phyloP scores from a whole-genome alignment of 306 rosid species.

The Biancaea sappan region DNA sequence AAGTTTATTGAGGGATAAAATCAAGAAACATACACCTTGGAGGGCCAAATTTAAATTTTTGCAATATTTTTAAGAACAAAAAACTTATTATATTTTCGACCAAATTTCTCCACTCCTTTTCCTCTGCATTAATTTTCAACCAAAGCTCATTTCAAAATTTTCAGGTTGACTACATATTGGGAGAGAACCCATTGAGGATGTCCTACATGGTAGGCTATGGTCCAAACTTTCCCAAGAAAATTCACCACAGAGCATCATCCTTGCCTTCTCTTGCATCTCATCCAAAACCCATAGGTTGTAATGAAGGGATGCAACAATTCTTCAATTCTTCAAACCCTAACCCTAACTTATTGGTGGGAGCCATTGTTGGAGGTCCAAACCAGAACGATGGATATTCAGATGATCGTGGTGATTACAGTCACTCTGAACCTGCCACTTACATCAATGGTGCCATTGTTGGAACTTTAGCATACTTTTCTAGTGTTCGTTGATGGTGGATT shows the following conservation, averaged over 20 bases:
- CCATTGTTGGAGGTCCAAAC: slow-evolving; percentile 88
- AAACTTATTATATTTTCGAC: too few species aligned
- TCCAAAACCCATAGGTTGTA: slow-evolving; percentile 70
- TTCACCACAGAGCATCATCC: slow-evolving; percentile 97
- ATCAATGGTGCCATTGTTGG: slow-evolving; percentile 84
- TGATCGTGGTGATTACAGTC: slow-evolving; percentile 81
- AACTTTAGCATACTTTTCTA: slow-evolving; percentile 78
- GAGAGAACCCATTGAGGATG: slow-evolving; percentile 78
- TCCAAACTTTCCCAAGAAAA: slow-evolving; percentile 65
- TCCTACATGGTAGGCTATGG: slow-evolving; percentile 96
- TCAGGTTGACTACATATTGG: slow-evolving; percentile 88
- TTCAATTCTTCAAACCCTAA: slow-evolving; percentile 66
- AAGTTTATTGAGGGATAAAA: too few species aligned
- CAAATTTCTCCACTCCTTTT: neutral
- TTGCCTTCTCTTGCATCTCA: slow-evolving; percentile 73
- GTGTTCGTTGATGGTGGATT: slow-evolving; percentile 25
- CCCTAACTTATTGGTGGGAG: slow-evolving; percentile 82
- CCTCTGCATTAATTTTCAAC: too few species aligned
- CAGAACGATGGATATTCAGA: slow-evolving; percentile 79
- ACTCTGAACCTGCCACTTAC: slow-evolving; percentile 93
- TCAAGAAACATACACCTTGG: too few species aligned
- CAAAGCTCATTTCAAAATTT: slow-evolving; percentile 9
- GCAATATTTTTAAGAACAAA: too few species aligned
- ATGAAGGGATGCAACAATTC: slow-evolving; percentile 72
- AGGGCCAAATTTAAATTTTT: too few species aligned